phyloP scores from a whole-genome alignment of 2,329 filamentous ascomycete genomes.

The Grosmannia clavigera region DNA sequence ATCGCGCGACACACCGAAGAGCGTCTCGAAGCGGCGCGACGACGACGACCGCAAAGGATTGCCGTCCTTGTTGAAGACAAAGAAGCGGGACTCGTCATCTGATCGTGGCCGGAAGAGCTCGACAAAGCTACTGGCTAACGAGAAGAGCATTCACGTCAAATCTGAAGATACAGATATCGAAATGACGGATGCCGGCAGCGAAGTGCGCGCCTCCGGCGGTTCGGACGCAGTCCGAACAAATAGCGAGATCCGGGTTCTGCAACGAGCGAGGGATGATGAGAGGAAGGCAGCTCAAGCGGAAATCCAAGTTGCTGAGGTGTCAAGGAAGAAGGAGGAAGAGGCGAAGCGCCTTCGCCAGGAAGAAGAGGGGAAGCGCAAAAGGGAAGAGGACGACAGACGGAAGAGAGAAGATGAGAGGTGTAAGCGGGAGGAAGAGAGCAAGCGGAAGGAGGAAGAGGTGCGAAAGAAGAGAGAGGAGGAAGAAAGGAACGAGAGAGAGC shows the following conservation, averaged over 20 bases:
- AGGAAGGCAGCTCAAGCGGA: conserved; percentile 18
- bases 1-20: conserved; percentile 16
- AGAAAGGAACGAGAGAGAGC: conserved; percentile 16
- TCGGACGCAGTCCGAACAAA: not conserved
- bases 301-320: conserved; percentile 13
- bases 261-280: conserved; percentile 16
- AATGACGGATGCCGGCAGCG: conserved; percentile 35
- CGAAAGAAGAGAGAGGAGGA: conserved; percentile 17
- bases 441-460: conserved; percentile 18
- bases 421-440: conserved; percentile 22
- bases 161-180: conserved; percentile 43
- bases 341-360: conserved; percentile 18
- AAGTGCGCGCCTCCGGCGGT: not conserved
- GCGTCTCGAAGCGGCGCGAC: conserved; percentile 27
- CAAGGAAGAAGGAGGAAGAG: conserved; percentile 23
- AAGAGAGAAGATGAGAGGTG: conserved; percentile 23
- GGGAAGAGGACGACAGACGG: conserved; percentile 20
- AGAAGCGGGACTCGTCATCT: conserved; percentile 20
- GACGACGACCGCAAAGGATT: conserved; percentile 26
- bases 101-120: conserved; percentile 30
- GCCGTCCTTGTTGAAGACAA: conserved; percentile 21
- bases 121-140: conserved; percentile 25
- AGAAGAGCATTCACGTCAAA: conserved; percentile 44
- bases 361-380: conserved; percentile 23
- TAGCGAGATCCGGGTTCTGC: conserved; percentile 2